A percentile compares a stretch with the other conserved stretches of the same genome.
These are phyloP conservation scores for Eremomyces bilateralis DNA, from an alignment of 495 filamentous ascomycete genomes.

Conservation along the genomic window DNA sequence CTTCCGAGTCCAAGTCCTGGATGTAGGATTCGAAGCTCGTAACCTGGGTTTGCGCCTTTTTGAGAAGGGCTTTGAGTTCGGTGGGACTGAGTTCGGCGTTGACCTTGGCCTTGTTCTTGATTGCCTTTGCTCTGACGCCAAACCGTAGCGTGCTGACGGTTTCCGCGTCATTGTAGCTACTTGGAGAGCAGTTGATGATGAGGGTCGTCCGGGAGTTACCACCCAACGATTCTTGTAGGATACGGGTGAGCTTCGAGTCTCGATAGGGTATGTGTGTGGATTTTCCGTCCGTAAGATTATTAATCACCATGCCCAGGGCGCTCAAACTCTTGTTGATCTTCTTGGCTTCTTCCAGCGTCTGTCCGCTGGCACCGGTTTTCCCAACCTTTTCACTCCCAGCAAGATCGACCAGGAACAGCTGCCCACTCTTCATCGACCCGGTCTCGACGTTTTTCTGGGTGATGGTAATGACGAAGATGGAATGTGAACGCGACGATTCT, in stretches of 20 bases:
- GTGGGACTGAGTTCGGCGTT: conserved; percentile 91
- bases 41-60: conserved; percentile 77
- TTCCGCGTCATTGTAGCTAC: conserved; percentile 94
- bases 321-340: conserved; percentile 99
- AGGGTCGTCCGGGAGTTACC: conserved; percentile 93
- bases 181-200: conserved; percentile 96
- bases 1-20: conserved; percentile 60
- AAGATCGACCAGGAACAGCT: conserved; percentile 91
- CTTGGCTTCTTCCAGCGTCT: conserved; percentile 95
- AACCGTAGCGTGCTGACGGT: conserved; percentile 86
- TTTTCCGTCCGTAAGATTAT: conserved; percentile 91
- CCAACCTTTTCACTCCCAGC: conserved; percentile 96
- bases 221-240: conserved; percentile 86
- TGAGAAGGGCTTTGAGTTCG: conserved; percentile 77
- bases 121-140: conserved; percentile 90
- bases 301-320: conserved; percentile 97
- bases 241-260: conserved; percentile 94
- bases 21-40: conserved; percentile 77
- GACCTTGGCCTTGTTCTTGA: conserved; percentile 99
- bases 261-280: conserved; percentile 93
- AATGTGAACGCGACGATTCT: conserved; percentile 94
- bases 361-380: conserved; percentile 93
- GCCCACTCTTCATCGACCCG: conserved; percentile 86
- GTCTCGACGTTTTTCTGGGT: conserved; percentile 97
- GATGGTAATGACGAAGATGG: conserved; percentile 92